Evolutionary conservation across 768 basidiomycete genomes (phyloP), one percentile per base, ranked within the genome.

Genomic region (Russula griseocarnosa): DNA sequence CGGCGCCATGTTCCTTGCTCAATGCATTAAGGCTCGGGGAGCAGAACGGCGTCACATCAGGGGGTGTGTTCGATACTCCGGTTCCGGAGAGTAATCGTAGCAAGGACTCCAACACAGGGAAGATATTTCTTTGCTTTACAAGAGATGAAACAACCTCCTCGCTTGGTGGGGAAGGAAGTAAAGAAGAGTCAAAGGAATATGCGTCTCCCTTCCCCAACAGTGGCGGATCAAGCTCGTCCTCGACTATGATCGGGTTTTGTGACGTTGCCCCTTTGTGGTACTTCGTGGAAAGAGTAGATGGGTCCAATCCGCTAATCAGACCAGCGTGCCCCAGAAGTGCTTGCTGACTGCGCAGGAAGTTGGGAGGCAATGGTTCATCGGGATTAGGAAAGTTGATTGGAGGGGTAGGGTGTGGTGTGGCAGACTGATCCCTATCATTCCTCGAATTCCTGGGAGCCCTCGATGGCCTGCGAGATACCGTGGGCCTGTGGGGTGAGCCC

Each of bases 291-390:
- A 85, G 77, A 42, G 79, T 77, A 20, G 82, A 76, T 28, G 88
- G 84, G 58, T 84, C 85, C 26, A 91, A 77, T 5, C 83, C 82
- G 44, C 82, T 84, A 22, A 92, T 83, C 47, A 87, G 74, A 40
- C 90, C 90, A 13, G 90, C 90, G 20, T 81, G 79, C 10, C 90
- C 90, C 9, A 92, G 79, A 3, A 92, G 76, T 0, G 86, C 85
- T 38, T 84, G 78, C 72, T 91, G 89, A 67, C 82, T 90, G 34
- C 90, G 86, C 56, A 92, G 75, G 61, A 90, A 88, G 71, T 90
- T 84, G 9, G 82, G 74, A 20, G 89, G 90, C 18, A 78, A 74
- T 1, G 85, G 86, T 47, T 77, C 81, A 55, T 82, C 78, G 26
- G 86, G 82, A 67, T 84, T 82, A 0, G 88, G 89, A 1, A 91